phyloP scores from a whole-genome alignment of 371 early-diverging fungal species.

The Mortierella sp. region DNA sequence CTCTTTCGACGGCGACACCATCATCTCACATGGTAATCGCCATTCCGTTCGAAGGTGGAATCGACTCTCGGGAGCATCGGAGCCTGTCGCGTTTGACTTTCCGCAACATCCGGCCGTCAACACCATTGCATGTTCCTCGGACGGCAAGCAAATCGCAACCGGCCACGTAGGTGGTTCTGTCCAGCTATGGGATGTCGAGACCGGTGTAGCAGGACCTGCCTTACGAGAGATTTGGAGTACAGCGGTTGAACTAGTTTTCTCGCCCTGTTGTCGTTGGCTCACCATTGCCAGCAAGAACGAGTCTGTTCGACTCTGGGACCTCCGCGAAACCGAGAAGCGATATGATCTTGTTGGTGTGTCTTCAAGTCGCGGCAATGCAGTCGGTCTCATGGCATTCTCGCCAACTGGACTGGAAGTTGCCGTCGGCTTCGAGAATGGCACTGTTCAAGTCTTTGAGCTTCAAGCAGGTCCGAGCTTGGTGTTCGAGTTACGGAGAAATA shows the following conservation, averaged over 20 bases:
- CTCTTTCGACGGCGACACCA: neutral
- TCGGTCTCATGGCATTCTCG: neutral
- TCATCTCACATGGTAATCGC: neutral
- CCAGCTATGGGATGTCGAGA: neutral
- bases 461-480: neutral
- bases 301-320: neutral
- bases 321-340: neutral
- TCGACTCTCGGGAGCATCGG: no score
- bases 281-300: neutral
- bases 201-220: neutral
- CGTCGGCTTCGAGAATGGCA: neutral
- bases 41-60: neutral
- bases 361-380: neutral
- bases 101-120: no score
- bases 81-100: no score
- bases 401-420: neutral
- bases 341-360: neutral
- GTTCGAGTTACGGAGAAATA: no score
- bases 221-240: neutral
- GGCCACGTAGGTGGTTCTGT: no score
- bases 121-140: neutral
- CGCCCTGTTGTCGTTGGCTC: neutral
- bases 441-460: neutral
- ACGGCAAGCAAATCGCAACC: neutral
- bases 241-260: neutral